These are phyloP conservation scores for Laguncularia racemosa DNA, from an alignment of 345 rosid species.

Conservation along the genomic window DNA sequence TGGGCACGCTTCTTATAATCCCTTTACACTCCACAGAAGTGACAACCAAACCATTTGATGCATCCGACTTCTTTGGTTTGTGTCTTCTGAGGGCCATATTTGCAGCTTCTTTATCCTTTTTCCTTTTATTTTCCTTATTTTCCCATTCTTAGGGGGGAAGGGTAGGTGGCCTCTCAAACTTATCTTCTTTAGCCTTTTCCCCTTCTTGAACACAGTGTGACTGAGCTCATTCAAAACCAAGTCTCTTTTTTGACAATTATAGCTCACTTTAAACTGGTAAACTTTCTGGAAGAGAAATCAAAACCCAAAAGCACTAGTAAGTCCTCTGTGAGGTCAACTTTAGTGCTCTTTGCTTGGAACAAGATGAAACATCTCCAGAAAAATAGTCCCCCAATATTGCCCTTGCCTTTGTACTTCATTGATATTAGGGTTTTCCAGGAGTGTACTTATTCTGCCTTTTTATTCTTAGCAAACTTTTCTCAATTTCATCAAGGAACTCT, in stretches of 20 bases:
- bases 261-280: constrained; percentile 7
- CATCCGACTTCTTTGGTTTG: background rate
- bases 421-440: constrained; percentile 4
- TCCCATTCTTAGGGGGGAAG: background rate
- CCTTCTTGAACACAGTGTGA: constrained; percentile 2
- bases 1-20: background rate
- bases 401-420: background rate
- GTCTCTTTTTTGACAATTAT: constrained; percentile 4
- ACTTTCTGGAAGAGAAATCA: constrained; percentile 9
- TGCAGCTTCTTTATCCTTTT: background rate
- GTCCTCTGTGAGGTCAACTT: background rate
- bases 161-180: background rate
- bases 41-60: background rate
- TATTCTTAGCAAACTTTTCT: constrained; percentile 9
- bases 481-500: constrained; percentile 6
- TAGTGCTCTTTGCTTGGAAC: constrained; percentile 2
- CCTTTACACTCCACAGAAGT: no score
- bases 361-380: constrained; percentile 8
- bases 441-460: constrained; percentile 4
- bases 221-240: constrained; percentile 13
- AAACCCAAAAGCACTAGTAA: constrained; percentile 8
- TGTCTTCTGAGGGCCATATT: background rate
- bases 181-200: background rate
- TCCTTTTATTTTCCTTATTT: background rate
- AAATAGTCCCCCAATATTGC: background rate